Conservation (phyloP, 2,329 filamentous ascomycete species). For the Aspergillus pseudonomiae region DNA sequence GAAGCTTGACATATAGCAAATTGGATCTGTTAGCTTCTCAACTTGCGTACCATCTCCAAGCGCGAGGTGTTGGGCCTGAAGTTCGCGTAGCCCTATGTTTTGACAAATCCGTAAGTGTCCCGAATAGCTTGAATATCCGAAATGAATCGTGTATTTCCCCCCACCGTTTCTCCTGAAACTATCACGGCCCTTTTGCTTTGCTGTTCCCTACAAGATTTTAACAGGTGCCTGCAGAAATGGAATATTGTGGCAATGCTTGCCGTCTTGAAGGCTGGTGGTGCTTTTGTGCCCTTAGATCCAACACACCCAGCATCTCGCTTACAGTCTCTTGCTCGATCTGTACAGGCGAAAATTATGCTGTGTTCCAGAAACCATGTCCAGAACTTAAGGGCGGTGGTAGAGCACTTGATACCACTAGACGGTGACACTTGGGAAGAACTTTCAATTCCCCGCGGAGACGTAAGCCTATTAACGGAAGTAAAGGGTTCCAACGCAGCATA, state of each 20-base stretch:
- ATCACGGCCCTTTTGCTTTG: not conserved
- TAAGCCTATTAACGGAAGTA: conserved; percentile 27
- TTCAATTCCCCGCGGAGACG: conserved; percentile 17
- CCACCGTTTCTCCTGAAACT: not conserved
- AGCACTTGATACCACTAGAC: conserved; percentile 34
- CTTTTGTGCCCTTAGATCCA: conserved; percentile 47
- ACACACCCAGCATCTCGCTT: conserved; percentile 42
- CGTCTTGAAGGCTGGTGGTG: conserved; percentile 47
- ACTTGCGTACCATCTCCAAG: conserved; percentile 40
- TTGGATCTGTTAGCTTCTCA: conserved; percentile 42
- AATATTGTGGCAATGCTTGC: conserved; percentile 45
- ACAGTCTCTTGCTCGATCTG: conserved; percentile 35
- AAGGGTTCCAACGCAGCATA: conserved; percentile 48
- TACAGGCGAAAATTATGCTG: conserved; percentile 37
- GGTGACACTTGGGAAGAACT: conserved; percentile 27
- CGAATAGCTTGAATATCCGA: not conserved
- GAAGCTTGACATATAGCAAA: conserved; percentile 40
- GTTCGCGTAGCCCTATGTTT: conserved; percentile 43
- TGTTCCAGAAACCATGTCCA: conserved; percentile 34
- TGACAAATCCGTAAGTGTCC: conserved; percentile 43
- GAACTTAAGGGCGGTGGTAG: conserved; percentile 24
- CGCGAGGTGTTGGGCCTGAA: conserved; percentile 45
- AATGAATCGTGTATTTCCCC: not conserved
- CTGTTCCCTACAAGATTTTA: conserved; percentile 5
- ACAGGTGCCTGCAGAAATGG: conserved; percentile 39